Conservation (phyloP, 495 filamentous ascomycete genomes). For the Entonaema liquescens region DNA sequence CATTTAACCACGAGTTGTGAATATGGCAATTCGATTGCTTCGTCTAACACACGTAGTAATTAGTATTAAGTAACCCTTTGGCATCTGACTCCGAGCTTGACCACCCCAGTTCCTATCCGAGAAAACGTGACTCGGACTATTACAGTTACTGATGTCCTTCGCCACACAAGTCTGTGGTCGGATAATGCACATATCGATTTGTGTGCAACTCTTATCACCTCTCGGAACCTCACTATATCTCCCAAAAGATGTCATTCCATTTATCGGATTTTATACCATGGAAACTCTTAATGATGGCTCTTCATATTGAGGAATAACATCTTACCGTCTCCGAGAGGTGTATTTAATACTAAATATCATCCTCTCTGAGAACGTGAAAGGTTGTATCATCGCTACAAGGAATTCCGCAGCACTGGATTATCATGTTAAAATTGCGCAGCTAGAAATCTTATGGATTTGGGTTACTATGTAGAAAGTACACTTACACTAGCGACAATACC, state of each 20-base stretch:
- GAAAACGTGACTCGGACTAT: conserved; percentile 11
- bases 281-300: too few species aligned
- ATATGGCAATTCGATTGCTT: conserved; percentile 31
- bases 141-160: not conserved
- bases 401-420: not conserved
- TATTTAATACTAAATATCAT: too few species aligned
- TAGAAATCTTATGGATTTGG: not conserved
- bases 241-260: too few species aligned
- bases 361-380: not conserved
- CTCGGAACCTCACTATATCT: too few species aligned
- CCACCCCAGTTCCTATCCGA: not conserved
- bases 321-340: too few species aligned
- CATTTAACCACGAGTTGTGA: conserved; percentile 37
- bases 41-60: not conserved
- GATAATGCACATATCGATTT: not conserved
- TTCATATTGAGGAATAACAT: too few species aligned
- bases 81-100: conserved; percentile 7
- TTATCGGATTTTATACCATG: too few species aligned
- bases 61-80: not conserved
- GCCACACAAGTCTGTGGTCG: not conserved
- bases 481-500: not conserved
- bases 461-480: not conserved
- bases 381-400: not conserved
- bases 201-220: too few species aligned
- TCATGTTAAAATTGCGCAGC: not conserved